Evolutionary conservation across 306 rosid genomes (phyloP), one percentile per base, ranked within the genome.

Genomic region (Gastrolobium villosum): DNA sequence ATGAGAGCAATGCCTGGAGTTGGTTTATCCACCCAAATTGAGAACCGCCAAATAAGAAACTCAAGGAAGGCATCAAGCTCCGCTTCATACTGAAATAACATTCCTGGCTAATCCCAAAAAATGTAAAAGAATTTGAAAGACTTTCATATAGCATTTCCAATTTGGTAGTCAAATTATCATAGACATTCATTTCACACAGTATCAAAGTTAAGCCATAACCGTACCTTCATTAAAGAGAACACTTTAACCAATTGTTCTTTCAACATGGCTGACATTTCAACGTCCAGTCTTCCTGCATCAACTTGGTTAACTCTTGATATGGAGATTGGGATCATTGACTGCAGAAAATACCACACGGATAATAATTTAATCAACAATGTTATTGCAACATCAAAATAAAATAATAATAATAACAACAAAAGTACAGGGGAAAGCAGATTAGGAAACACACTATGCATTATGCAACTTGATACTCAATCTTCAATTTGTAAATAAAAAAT

Each of bases 211-310:
- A 81, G 15, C 37, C 57, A 36, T 43, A 74, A 63, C 75, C 7
- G 60, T 88, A 96, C 99, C 97, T 96, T 96, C 97, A 96, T 91
- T 64, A 93, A 88, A 70, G 97, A 81, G 84, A 96, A 96, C 60
- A 91, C 99, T 84, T 96, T 93, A 79, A 96, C 99, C 72, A 96
- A 57, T 76, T 96, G 99, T 63, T 96, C 99, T 84, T 96, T 96
- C 87, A 96, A 80, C 99, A 96, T 96, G 81, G 97, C 97, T 2
- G 99, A 91, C 98, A 96, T 96, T 87, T 96, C 99, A 81, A 93
- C 78, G 13, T 96, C 98, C 61, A 96, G 81, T 61, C 99, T 88
- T 40, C 96, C 98, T 4, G 99, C 99, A 84, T 96, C 99, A 9
- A 96, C 82, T 84, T 96, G 99, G 75, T 96, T 96, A 49, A 96